Percentiles rank a stretch among this genome's conserved stretches.
phyloP scores from a whole-genome alignment of 2,329 filamentous ascomycete species.

The Lecanoromycetidae sp. region DNA sequence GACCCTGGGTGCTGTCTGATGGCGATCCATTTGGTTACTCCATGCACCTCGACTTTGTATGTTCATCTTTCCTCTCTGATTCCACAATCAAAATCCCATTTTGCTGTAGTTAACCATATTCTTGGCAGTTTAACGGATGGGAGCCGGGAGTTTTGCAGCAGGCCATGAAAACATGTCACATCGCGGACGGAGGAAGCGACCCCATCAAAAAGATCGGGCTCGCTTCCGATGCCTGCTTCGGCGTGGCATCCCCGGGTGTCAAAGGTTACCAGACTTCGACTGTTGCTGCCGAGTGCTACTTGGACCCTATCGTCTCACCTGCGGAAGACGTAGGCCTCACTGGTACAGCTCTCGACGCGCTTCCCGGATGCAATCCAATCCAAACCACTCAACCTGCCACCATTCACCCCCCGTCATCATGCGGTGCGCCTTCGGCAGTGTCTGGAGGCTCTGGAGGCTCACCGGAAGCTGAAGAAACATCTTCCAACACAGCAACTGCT shows the following conservation, averaged over 20 bases:
- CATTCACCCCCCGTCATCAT: neutral
- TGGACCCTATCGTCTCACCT: constrained; percentile 30
- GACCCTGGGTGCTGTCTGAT: constrained; percentile 20
- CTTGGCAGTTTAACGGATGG: constrained; percentile 49
- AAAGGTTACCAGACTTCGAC: constrained; percentile 42
- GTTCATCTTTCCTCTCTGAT: constrained; percentile 16
- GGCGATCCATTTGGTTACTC: constrained; percentile 28
- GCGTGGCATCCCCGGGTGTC: neutral
- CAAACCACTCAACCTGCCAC: constrained; percentile 29
- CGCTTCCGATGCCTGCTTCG: constrained; percentile 5
- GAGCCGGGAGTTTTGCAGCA: constrained; percentile 51
- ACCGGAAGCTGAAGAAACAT: neutral
- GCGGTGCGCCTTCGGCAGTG: neutral
- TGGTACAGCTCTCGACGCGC: constrained; percentile 12
- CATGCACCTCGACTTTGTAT: constrained; percentile 55
- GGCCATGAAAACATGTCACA: constrained; percentile 55
- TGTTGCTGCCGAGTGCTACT: constrained; percentile 39
- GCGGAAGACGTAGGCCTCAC: constrained; percentile 27
- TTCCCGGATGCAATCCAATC: constrained; percentile 47
- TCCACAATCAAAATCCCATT: neutral
- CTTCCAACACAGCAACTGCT: neutral
- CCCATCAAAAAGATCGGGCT: constrained; percentile 34
- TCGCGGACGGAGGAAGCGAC: constrained; percentile 42
- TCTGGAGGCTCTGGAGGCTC: constrained; percentile 1
- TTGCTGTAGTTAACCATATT: neutral